A percentile compares a stretch with the other conserved stretches of the same genome.
Conservation (phyloP, 2,329 filamentous ascomycete species). For the Hypoxylon sp. region DNA sequence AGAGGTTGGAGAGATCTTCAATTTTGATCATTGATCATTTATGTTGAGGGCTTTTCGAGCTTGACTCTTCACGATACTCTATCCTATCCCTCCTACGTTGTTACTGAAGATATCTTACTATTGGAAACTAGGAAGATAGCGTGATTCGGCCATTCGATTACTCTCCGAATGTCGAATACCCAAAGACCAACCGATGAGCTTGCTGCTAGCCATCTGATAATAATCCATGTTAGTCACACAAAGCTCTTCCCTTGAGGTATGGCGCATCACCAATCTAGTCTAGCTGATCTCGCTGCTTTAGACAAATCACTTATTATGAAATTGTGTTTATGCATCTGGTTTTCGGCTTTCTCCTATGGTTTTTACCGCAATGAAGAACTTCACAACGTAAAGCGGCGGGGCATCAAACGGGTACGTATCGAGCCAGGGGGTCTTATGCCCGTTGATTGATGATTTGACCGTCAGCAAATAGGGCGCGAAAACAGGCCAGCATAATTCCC, state of each 20-base stretch:
- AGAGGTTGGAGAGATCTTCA: constrained; percentile 7
- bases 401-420: constrained; percentile 2
- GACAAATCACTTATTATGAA: not conserved
- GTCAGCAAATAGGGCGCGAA: constrained; percentile 25
- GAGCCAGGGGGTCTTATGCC: no score
- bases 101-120: no score
- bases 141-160: constrained; percentile 32
- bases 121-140: no score
- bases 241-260: constrained; percentile 5
- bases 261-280: constrained; percentile 1
- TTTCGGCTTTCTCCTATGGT: no score
- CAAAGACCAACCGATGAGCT: constrained; percentile 8
- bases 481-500: constrained; percentile 12
- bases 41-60: constrained; percentile 3
- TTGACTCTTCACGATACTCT: not conserved
- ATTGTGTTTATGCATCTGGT: not conserved
- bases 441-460: constrained; percentile 12
- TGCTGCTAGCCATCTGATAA: constrained; percentile 19
- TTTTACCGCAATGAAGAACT: no score
- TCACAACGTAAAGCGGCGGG: constrained; percentile 5
- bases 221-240: constrained; percentile 15
- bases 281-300: constrained; percentile 3
- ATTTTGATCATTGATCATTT: not conserved
- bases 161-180: constrained; percentile 26
- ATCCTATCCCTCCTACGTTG: no score